Percentiles rank a stretch among this genome's conserved stretches.
phyloP scores from a whole-genome alignment of 1,284 basidiomycete genomes.

The Austroboletus olivaceoglutinosus region DNA sequence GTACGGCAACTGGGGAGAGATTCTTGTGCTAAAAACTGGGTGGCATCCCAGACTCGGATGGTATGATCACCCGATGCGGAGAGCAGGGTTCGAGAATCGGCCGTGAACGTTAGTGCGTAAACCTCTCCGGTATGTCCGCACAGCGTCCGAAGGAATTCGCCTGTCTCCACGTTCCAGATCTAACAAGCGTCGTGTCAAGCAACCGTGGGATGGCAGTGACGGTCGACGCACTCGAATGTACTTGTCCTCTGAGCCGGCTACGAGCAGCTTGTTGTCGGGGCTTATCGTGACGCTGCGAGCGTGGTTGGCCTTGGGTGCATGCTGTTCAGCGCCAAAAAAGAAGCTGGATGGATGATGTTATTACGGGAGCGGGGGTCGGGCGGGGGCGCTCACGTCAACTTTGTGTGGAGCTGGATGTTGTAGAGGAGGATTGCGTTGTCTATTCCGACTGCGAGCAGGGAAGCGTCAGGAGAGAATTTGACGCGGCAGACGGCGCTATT shows the following conservation, averaged over 20 bases:
- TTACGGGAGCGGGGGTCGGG: neutral
- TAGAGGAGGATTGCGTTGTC: constrained; percentile 34
- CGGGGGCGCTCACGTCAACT: constrained; percentile 25
- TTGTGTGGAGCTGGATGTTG: constrained; percentile 26
- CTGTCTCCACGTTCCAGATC: constrained; percentile 28
- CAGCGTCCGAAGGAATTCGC: constrained; percentile 28
- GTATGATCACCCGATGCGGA: constrained; percentile 36
- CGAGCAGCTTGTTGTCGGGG: constrained; percentile 29
- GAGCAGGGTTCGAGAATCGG: constrained; percentile 29
- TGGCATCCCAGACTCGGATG: constrained; percentile 31
- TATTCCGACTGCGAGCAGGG: constrained; percentile 34
- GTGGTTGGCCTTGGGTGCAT: constrained; percentile 26
- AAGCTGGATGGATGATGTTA: constrained; percentile 19
- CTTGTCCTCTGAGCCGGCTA: constrained; percentile 34
- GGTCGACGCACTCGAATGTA: constrained; percentile 28
- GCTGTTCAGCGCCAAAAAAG: constrained; percentile 25
- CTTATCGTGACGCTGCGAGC: constrained; percentile 35
- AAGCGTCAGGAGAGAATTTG: constrained; percentile 33
- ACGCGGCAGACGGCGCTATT: constrained; percentile 33
- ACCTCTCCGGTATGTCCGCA: constrained; percentile 32
- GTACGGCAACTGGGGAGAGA: constrained; percentile 21
- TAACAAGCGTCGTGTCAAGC: constrained; percentile 4
- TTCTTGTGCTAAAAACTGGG: constrained; percentile 24
- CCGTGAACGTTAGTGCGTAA: constrained; percentile 33
- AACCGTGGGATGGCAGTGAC: neutral